Evolutionary conservation across 805 yeast species (phyloP), one percentile per base, ranked within the genome.

Genomic region (Ogataea glucozyma): DNA sequence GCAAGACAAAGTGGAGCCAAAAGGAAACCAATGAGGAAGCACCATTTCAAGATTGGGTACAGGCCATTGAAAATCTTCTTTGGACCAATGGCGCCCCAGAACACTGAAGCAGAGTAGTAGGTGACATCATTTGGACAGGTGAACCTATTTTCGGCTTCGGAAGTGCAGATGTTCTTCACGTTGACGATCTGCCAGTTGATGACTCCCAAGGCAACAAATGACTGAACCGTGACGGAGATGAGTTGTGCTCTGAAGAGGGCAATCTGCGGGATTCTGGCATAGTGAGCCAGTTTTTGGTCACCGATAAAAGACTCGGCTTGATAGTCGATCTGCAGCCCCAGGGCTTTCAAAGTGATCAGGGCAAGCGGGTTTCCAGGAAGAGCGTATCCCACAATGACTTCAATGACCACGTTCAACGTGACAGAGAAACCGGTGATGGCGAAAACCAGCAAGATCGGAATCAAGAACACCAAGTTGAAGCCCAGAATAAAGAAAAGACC

Each of bases 61-160:
- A 76, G 71, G 5, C 53, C 52, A 16, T 65, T 56, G 56, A 82
- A 81, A 34, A 78, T 77, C 47, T 79, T 71, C 26, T 72, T 69
- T 3, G 88, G 85, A 4, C 88, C 88, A 51, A 82, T 72, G 57
- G 62, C 72, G 40, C 86, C 88, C 87, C 87, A 83, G 37, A 79
- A 60, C 20, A 82, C 70, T 1, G 84, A 73, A 2, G 86, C 77
- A 27, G 73, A 80, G 56, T 75, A 78, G 8, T 73, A 70, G 32
- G 63, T 62, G 10, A 69, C 69, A 13, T 41, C 48, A 17, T 59
- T 57, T 3, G 76, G 75, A 54, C 82, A 77, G 0, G 73, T 69
- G 56, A 78, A 79, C 38, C 66, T 67, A 38, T 71, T 67, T 6
- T 53, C 46, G 48, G 78, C 81, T 19, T 56, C 41, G 7, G 65